Base-by-base conservation (phyloP, 129 eudicot genomes). In the Erigeron canadensis region DNA sequence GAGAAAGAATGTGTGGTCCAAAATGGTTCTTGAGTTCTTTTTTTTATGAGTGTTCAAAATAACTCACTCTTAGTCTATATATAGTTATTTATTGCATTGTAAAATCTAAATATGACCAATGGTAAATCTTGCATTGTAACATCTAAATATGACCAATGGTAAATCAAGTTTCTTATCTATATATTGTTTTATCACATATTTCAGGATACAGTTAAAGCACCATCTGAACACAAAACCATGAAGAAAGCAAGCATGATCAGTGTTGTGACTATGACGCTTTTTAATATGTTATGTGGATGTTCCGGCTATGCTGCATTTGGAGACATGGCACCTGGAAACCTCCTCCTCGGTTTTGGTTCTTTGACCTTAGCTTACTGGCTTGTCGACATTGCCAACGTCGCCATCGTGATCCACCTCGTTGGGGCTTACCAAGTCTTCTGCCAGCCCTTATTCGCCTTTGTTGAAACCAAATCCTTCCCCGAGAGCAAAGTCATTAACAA, bases 391-490 rank as follows among this genome's bases (percentile, higher is more conserved):
- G 98, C 98, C 75, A 88, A 88, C n/a, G 78, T 86, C 0, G 84
- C 87, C 84, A 91, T 91, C 11, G 97, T 90, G 5, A 17, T 91
- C 71, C 97, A 91, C 77, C 87, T 91, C 1, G 74, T 91, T 2
- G 97, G 97, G 2, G 97, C 97, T n/a, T 91, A 91, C 75, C 98
- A 91, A 88, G 97, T 91, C 16, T 91, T 86, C 57, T 79, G 81
- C 28, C n/a, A n/a, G n/a, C n/a, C n/a, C n/a, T n/a, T n/a, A n/a
- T n/a, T n/a, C n/a, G n/a, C n/a, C n/a, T n/a, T 86, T 39, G 77
- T 91, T 0, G 97, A 91, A 81, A 39, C 60, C 41, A 48, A 70
- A 18, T 13, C 62, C 19, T 92, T 91, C 91, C 94, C 96, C 0
- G 86, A 83, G 7, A 92, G 75, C 82, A 78, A 83, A 53, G 81